Evolutionary conservation across 2,329 filamentous ascomycete species (phyloP), one percentile per base, ranked within the genome.

Genomic region (Ophiostoma angusticollis): DNA sequence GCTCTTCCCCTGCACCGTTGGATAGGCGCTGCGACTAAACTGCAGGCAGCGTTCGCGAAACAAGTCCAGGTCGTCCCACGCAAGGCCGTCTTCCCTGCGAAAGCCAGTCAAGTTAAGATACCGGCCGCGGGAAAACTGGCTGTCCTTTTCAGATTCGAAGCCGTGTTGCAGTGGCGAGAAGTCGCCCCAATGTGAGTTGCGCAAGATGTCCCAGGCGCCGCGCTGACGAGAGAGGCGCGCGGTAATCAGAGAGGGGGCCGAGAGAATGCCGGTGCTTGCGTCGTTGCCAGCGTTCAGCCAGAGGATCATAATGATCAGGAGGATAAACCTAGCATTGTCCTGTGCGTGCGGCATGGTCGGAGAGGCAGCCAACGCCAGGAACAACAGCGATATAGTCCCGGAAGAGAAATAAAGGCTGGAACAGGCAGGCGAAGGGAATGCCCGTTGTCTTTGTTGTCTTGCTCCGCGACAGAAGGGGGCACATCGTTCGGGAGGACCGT

Each of bases 91-190:
- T 16, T 76, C 70, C 33, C 74, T 63, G 35, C 81, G 72, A 45
- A 93, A 78, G 1, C 89, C 89, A 3, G 83, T 83, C 37, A 94
- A 63, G 49, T 85, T 84, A 43, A 86, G 59, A 45, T 68, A 78
- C 18, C 58, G 62, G 16, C 50, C 42, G 14, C 18, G 33, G 12
- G 17, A 21, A n/a, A n/a, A n/a, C n/a, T n/a, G n/a, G n/a, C n/a
- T n/a, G n/a, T n/a, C n/a, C n/a, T n/a, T n/a, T n/a, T n/a, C n/a
- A n/a, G n/a, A n/a, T n/a, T n/a, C 18, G 18, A 13, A 18, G 13
- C 7, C 17, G 12, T 16, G 47, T 50, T 29, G 47, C 42, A 50
- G 54, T 9, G 73, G 74, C 13, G 58, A 49, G 52, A 80, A 79
- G 53, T 78, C 73, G 35, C 70, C 70, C 74, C 74, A 80, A 45